These are phyloP conservation scores for Nicotiana knightiana DNA, from an alignment of 257 asterid species.

Conservation along the genomic window DNA sequence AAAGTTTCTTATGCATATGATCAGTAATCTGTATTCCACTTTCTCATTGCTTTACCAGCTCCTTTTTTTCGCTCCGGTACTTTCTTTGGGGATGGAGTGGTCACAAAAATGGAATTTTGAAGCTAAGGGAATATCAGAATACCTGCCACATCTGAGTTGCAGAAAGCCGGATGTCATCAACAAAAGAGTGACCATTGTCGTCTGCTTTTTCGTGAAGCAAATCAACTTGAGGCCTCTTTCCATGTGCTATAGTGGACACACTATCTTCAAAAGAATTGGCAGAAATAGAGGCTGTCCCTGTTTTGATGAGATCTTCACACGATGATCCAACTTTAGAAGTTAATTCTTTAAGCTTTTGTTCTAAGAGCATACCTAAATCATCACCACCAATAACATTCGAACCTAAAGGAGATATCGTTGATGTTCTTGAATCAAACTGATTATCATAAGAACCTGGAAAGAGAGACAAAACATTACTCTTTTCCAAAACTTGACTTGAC, in stretches of 20 bases:
- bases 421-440: constrained; percentile 31
- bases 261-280: constrained; percentile 22
- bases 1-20: neutral
- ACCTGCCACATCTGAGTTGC: constrained; percentile 48
- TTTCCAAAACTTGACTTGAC: constrained; percentile 31
- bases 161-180: constrained; percentile 32
- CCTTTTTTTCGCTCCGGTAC: neutral
- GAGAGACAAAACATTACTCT: constrained; percentile 25
- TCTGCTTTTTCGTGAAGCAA: constrained; percentile 27
- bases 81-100: neutral
- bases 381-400: constrained; percentile 52
- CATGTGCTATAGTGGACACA: constrained; percentile 26
- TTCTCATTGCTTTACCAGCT: constrained; percentile 7
- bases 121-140: constrained; percentile 1
- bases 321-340: constrained; percentile 65
- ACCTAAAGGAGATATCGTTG: constrained; percentile 44
- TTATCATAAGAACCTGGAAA: constrained; percentile 25
- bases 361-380: constrained; percentile 84
- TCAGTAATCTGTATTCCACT: neutral
- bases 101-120: constrained; percentile 14
- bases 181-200: constrained; percentile 30
- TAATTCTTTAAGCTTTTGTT: constrained; percentile 81
- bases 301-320: constrained; percentile 40
- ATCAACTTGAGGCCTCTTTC: constrained; percentile 16
- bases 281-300: constrained; percentile 33